Conservation (phyloP, 2,329 filamentous ascomycete species). For the Exophiala aquamarina region DNA sequence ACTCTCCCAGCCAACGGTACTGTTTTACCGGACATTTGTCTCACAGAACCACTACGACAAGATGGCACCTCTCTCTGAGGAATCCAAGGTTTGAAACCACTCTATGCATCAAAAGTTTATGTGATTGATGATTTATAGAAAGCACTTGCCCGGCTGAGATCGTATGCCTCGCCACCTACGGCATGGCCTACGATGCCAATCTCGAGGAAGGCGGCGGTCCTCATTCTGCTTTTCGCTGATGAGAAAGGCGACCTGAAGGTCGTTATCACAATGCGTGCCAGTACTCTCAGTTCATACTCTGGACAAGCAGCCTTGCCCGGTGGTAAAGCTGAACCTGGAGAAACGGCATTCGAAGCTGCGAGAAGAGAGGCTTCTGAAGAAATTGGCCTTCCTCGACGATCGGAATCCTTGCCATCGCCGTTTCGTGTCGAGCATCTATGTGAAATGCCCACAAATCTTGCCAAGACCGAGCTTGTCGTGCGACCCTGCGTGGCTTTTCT, state of each 20-base stretch:
- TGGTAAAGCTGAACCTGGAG: constrained; percentile 59
- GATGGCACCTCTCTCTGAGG: constrained; percentile 23
- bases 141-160: constrained; percentile 57
- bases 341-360: constrained; percentile 73
- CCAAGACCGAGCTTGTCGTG: constrained; percentile 71
- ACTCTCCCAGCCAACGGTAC: background rate
- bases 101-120: background rate
- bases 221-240: constrained; percentile 87
- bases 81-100: constrained; percentile 19
- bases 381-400: constrained; percentile 72
- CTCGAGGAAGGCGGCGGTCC: constrained; percentile 75
- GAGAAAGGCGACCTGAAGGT: constrained; percentile 71
- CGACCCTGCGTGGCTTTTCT: constrained; percentile 77
- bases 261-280: constrained; percentile 62
- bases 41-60: constrained; percentile 12
- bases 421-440: constrained; percentile 88
- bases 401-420: constrained; percentile 67
- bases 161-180: constrained; percentile 58
- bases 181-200: constrained; percentile 58
- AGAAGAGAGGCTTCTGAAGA: constrained; percentile 90
- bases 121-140: constrained; percentile 31
- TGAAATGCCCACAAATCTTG: constrained; percentile 73
- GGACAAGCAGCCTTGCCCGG: constrained; percentile 86
- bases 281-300: constrained; percentile 63
- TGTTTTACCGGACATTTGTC: constrained; percentile 7